Conservation (phyloP, 768 basidiomycete species). For the Ramaria rubella region DNA sequence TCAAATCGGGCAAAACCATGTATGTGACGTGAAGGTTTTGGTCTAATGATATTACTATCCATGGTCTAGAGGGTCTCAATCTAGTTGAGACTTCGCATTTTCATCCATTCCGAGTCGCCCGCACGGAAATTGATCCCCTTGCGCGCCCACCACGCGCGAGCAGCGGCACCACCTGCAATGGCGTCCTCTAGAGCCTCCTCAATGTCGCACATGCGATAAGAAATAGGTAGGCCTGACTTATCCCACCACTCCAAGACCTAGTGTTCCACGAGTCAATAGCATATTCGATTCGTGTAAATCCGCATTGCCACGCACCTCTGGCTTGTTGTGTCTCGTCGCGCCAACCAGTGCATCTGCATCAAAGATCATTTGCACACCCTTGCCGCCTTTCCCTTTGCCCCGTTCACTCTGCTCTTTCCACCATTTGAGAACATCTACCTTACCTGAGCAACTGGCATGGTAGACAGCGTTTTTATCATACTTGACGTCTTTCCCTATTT, state of each 20-base stretch:
- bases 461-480: constrained; percentile 74
- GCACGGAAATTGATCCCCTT: constrained; percentile 82
- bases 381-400: constrained; percentile 20
- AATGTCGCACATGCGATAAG: constrained; percentile 86
- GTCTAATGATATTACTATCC: not conserved
- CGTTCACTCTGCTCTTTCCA: constrained; percentile 45
- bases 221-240: constrained; percentile 66
- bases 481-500: constrained; percentile 40
- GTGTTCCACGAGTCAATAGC: not conserved
- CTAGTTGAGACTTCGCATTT: constrained; percentile 66
- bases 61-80: not conserved
- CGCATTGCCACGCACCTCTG: constrained; percentile 41
- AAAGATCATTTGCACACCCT: constrained; percentile 69
- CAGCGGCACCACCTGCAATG: constrained; percentile 69
- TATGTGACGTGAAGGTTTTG: not conserved
- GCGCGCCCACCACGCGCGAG: constrained; percentile 72
- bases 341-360: constrained; percentile 75
- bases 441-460: constrained; percentile 74
- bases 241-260: constrained; percentile 76
- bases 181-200: constrained; percentile 89
- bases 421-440: constrained; percentile 76
- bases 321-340: constrained; percentile 75
- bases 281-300: not conserved
- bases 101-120: constrained; percentile 85
- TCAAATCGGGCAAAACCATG: too few species aligned